A percentile compares a stretch with the other conserved stretches of the same genome.
phyloP scores from a whole-genome alignment of 1,284 basidiomycete species.

The Leccinum solheimii region DNA sequence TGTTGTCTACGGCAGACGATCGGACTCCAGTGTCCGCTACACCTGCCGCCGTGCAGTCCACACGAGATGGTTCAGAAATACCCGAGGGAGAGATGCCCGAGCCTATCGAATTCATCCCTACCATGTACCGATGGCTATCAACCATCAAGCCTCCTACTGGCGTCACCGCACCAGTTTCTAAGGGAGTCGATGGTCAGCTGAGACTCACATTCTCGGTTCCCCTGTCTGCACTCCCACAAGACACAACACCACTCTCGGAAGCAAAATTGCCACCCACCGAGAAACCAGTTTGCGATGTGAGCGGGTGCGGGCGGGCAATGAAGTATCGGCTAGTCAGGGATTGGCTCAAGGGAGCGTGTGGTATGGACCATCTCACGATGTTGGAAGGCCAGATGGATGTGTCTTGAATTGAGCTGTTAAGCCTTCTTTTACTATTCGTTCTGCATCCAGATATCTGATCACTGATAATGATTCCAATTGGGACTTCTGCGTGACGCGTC shows the following conservation, averaged over 20 bases:
- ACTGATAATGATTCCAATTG: background rate
- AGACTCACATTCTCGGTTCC: slow-evolving; percentile 57
- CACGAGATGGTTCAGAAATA: slow-evolving; percentile 31
- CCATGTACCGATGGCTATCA: slow-evolving; percentile 66
- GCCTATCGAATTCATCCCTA: slow-evolving; percentile 41
- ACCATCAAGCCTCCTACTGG: slow-evolving; percentile 35
- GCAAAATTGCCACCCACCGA: slow-evolving; percentile 9
- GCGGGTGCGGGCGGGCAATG: slow-evolving; percentile 45
- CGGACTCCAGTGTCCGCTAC: slow-evolving; percentile 38
- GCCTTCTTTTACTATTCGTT: background rate
- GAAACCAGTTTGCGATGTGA: slow-evolving; percentile 43
- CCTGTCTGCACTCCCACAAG: slow-evolving; percentile 35
- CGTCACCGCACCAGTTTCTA: slow-evolving; percentile 4
- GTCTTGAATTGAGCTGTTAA: slow-evolving; percentile 5
- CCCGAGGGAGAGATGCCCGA: slow-evolving; percentile 37
- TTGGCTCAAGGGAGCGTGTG: slow-evolving; percentile 54
- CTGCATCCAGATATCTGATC: background rate
- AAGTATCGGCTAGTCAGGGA: slow-evolving; percentile 56
- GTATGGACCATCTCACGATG: slow-evolving; percentile 54
- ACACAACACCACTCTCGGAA: background rate
- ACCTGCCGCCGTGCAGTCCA: slow-evolving; percentile 31
- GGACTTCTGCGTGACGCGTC: background rate
- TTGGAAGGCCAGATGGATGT: slow-evolving; percentile 41
- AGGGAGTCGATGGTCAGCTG: slow-evolving; percentile 32
- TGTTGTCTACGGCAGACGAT: slow-evolving; percentile 48